Base-by-base conservation (phyloP, 352 stramenopile species). In the Phytophthora sp. region DNA sequence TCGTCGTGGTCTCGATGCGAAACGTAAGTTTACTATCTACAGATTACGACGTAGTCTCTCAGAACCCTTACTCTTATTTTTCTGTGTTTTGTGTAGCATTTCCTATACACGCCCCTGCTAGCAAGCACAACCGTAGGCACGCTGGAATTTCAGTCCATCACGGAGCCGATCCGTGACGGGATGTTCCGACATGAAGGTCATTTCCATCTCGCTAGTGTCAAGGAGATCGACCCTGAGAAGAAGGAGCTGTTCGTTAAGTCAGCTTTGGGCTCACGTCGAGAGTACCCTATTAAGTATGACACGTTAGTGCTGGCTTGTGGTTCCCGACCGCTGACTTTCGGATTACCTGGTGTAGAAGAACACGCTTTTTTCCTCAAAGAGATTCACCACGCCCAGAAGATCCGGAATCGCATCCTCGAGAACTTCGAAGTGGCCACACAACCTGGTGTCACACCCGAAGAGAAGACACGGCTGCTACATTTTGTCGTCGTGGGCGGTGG, bases 311-410 rank as follows among this genome's bases (percentile, higher is more conserved):
- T 99, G 31, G 91, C 94, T 7, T 94, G 84, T 29, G 97, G 97
- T 6, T 90, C 91, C 11, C 91, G 96, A 36, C 98, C 94, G 23
- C 97, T 98, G 69, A 99, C 95, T 8, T 99, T 99, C 74, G 88
- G 86, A 1, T 82, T 97, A 16, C 79, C 84, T 0, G 91, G 89
- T 15, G 90, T 98, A 5, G 79, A 95, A 54, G 83, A 97, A 41
- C 84, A 96, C 50, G 91, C 98, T 6, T 98, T 96, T 66, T 99
- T 99, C 75, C 78, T 99, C 2, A 99, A 99, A 74, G 90, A 99
- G 67, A 74, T 99, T 15, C 81, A 96, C 56, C 95, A 99, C 77
- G 95, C 96, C 3, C 78, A 96, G 39, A 81, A 74, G 31, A 90
- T 93, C 39, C 82, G 85, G 44, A 85, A 84, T 46, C 70, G 70